These are phyloP conservation scores for Immersiella caudata DNA, from an alignment of 495 filamentous ascomycete genomes.

Conservation along the genomic window DNA sequence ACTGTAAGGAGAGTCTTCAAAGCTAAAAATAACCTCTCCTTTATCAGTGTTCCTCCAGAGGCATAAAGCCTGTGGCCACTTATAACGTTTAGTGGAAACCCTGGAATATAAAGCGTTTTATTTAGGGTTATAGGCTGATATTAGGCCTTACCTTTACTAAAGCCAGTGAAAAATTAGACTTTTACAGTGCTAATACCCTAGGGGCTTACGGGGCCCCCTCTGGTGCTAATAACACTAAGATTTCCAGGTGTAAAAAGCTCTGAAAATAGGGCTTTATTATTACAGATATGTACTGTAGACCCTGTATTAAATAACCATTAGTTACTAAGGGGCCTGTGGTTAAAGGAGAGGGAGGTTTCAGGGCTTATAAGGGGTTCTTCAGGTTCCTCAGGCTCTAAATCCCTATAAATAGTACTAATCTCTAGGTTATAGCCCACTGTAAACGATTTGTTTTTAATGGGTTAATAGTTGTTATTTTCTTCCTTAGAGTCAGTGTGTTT, in stretches of 20 bases:
- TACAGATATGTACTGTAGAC: background rate
- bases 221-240: background rate
- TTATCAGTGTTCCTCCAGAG: background rate
- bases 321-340: too few species aligned
- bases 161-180: background rate
- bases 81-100: background rate
- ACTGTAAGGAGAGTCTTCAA: background rate
- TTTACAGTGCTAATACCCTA: background rate
- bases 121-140: background rate
- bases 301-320: background rate
- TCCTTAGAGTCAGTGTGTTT: background rate
- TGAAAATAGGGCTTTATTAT: background rate
- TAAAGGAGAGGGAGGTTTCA: background rate
- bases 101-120: background rate
- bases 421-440: too few species aligned
- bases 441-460: background rate
- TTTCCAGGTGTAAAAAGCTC: background rate
- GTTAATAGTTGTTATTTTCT: background rate
- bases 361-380: too few species aligned
- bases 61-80: background rate
- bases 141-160: background rate
- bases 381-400: background rate
- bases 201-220: background rate
- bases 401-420: background rate
- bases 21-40: background rate